These are phyloP conservation scores for Lasiodiplodia theobromae DNA, from an alignment of 2,329 filamentous ascomycete species.

Conservation along the genomic window DNA sequence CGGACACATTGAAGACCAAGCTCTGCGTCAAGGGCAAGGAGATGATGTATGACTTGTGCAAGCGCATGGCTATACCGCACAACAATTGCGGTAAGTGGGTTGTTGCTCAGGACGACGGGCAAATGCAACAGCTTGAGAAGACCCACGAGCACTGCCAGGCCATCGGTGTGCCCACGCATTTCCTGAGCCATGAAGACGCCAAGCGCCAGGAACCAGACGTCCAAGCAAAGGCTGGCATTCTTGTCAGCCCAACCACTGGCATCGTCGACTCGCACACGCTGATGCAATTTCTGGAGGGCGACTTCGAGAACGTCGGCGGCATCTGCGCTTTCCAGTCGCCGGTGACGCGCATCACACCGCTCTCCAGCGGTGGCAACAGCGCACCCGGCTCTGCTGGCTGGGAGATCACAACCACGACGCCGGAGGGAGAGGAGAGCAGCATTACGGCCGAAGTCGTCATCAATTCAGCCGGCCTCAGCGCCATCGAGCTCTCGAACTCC, in stretches of 20 bases:
- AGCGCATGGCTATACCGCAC: constrained; percentile 70
- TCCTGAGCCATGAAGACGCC: constrained; percentile 71
- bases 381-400: constrained; percentile 67
- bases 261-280: constrained; percentile 88
- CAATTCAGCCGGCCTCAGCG: constrained; percentile 85
- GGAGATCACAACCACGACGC: constrained; percentile 64
- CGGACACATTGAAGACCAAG: constrained; percentile 76
- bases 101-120: constrained; percentile 79
- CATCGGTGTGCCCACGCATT: constrained; percentile 73
- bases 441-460: constrained; percentile 80
- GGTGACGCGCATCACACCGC: constrained; percentile 68
- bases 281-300: constrained; percentile 80
- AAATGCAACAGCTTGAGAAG: constrained; percentile 69
- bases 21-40: constrained; percentile 81
- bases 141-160: constrained; percentile 61
- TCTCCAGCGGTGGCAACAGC: constrained; percentile 33
- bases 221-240: constrained; percentile 71
- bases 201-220: constrained; percentile 75
- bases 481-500: constrained; percentile 81
- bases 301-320: constrained; percentile 79
- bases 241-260: constrained; percentile 87
- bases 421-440: constrained; percentile 57
- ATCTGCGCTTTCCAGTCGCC: constrained; percentile 72
- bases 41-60: constrained; percentile 81
- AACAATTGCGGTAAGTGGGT: constrained; percentile 90